Evolutionary conservation across 768 basidiomycete genomes (phyloP), one percentile per base, ranked within the genome.

Genomic region (Leccinum fibrillosum): DNA sequence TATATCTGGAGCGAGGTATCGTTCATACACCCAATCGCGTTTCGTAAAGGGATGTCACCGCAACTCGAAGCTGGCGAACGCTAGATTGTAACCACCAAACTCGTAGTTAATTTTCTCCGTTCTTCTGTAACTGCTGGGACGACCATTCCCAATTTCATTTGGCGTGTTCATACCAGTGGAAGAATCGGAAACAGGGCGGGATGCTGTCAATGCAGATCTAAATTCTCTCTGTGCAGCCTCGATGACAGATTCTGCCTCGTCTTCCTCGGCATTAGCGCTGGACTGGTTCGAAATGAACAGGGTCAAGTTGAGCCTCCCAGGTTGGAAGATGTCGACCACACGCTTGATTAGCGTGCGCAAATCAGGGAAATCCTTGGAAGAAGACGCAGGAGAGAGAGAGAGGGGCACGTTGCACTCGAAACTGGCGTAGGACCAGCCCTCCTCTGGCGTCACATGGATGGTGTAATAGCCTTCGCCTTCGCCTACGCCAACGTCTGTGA

Each of bases 101-200:
- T 96, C 94, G 77, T 99, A 99, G 72, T 96, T 93, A 72, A 99
- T 98, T 75, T 96, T 92, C 77, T 98, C 97, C 52, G 91, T 95
- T 63, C 94, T 79, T 64, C 78, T 85, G 75, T 95, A 98, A 13
- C 66, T 73, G 62, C 66, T 63, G 63, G 64, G 55, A 69, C 61
- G 56, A 55, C 60, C 54, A 50, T 66, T 58, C 26, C 52, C 55
- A 49, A n/a, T 45, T 50, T 59, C 63, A 53, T 63, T 61, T 15
- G 59, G 26, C n/a, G 50, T 47, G 42, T 66, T 60, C 28, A 63
- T 56, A 28, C 56, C 50, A 35, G 34, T 59, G 57, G 72, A 73
- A 21, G 66, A 62, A 54, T 50, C 62, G 23, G 67, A 68, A 48
- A 53, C 49, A 26, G 63, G 72, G 34, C 72, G 62, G 25, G 64